A percentile compares a stretch with the other conserved stretches of the same genome.
Evolutionary conservation across 352 stramenopile species (phyloP).

Genomic region (Pythium coloratum): DNA sequence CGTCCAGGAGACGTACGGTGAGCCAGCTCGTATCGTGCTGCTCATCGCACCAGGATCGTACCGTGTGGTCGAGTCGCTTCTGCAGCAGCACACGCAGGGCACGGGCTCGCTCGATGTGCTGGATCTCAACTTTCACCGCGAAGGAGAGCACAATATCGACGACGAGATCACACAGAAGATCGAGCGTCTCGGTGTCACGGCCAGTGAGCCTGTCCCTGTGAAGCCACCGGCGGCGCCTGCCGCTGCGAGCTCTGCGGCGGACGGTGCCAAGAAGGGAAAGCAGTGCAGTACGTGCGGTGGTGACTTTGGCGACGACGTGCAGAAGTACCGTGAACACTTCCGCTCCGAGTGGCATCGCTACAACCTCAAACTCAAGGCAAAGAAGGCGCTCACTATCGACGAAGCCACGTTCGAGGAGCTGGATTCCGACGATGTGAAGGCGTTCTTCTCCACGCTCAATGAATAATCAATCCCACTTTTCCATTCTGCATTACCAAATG

Average conservation of each 20-base stretch:
- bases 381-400: constrained; percentile 75
- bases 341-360: constrained; percentile 96
- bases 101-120: constrained; percentile 89
- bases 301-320: constrained; percentile 83
- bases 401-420: constrained; percentile 62
- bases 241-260: constrained; percentile 6
- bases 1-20: constrained; percentile 57
- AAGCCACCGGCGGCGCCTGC: constrained; percentile 10
- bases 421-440: constrained; percentile 54
- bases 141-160: constrained; percentile 91
- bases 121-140: constrained; percentile 90
- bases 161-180: constrained; percentile 90
- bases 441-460: constrained; percentile 67
- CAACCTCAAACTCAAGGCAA: constrained; percentile 97
- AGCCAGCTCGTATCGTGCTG: constrained; percentile 61
- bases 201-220: constrained; percentile 17
- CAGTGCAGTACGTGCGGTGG: constrained; percentile 93
- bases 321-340: constrained; percentile 93
- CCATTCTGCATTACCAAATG: background rate
- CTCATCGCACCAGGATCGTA: constrained; percentile 79
- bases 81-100: constrained; percentile 56
- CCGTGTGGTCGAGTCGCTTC: constrained; percentile 68
- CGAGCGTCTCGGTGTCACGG: constrained; percentile 56
- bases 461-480: constrained; percentile 34
- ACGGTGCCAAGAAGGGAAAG: constrained; percentile 45